Evolutionary conservation across 768 basidiomycete genomes (phyloP).

Genomic region (Russula griseocarnosa): DNA sequence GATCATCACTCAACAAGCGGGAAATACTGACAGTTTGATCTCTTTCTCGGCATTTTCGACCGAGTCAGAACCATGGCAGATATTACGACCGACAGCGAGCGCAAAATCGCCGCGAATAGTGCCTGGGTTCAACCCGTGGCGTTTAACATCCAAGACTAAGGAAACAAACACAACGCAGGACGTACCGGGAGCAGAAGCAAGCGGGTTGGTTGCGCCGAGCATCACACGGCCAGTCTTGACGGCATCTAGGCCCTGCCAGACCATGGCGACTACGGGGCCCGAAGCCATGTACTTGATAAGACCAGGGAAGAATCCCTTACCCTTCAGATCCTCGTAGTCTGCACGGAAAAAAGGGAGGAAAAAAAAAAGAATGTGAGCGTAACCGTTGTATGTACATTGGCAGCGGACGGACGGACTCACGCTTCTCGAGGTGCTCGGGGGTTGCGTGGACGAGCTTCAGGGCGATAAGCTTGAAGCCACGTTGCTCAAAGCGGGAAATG

Average conservation of each 20-base stretch:
- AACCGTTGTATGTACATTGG: neutral
- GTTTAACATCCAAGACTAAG: neutral
- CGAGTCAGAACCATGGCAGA: conserved; percentile 87
- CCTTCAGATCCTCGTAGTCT: conserved; percentile 96
- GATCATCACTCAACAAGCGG: neutral
- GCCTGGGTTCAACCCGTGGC: conserved; percentile 42
- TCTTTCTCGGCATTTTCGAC: conserved; percentile 92
- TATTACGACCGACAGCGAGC: conserved; percentile 92
- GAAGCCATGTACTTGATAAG: conserved; percentile 94
- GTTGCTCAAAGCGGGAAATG: conserved; percentile 93
- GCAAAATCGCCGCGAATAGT: conserved; percentile 96
- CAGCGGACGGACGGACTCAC: conserved; percentile 41
- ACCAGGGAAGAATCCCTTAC: conserved; percentile 94
- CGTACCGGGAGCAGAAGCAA: conserved; percentile 79
- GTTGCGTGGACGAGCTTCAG: conserved; percentile 85
- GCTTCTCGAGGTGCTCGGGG: conserved; percentile 85
- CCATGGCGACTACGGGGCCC: conserved; percentile 94
- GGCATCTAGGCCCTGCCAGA: conserved; percentile 91
- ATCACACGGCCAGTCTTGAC: conserved; percentile 94
- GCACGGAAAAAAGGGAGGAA: conserved; percentile 14
- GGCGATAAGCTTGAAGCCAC: conserved; percentile 96
- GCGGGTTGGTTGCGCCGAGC: conserved; percentile 97
- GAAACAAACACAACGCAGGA: conserved; percentile 8
- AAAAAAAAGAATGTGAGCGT: neutral
- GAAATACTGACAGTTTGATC: conserved; percentile 69